Evolutionary conservation across 495 filamentous ascomycete species (phyloP), one percentile per base, ranked within the genome.

Genomic region (Aspergillus steynii): DNA sequence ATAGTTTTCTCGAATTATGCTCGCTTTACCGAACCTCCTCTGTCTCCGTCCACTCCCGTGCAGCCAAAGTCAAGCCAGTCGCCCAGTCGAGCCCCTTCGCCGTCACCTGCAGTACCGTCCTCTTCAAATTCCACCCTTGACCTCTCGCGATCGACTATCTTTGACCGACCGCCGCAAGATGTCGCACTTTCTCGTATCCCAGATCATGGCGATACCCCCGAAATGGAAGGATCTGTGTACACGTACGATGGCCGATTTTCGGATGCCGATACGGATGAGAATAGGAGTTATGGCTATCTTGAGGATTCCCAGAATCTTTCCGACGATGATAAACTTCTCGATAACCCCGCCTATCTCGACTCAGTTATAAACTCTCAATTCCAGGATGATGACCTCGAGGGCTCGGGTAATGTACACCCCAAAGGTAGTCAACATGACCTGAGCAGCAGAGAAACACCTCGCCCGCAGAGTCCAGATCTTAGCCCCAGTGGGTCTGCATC

Each of bases 1-100:
- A 81, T 85, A 48, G 78, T 93, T 0, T 93, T 93, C 62, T 86
- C 89, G 8, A 84, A 83, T 5, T 77, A 90, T 59, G 76, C 82
- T 20, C 81, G 80, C 20, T 87, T 87, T 20, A 80, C 85, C 2
- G 83, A 82, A 2, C 82, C 86, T 66, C 77, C 82, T 5, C 25
- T 50, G 4, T 89, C 88, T 46, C 86, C 88, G n/a, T 74, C 78
- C 3, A 81, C 79, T 31, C 80, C 83, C 4, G 64, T 74, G 63
- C 76, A 75, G n/a, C 74, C 78, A 10, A 79, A 74, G 42, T 65
- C 57, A 26, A 74, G 74, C 53, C 74, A 69, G 29, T 54, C 66
- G 31, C 68, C 68, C 5, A 79, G 72, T 46, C 71, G 73, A 59
- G 64, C 66, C 4, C 64, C 69, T 26, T 77, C 74, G 3, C 66